Conservation (phyloP, 192 early-diverging fungal species). For the Thamnidium elegans region DNA sequence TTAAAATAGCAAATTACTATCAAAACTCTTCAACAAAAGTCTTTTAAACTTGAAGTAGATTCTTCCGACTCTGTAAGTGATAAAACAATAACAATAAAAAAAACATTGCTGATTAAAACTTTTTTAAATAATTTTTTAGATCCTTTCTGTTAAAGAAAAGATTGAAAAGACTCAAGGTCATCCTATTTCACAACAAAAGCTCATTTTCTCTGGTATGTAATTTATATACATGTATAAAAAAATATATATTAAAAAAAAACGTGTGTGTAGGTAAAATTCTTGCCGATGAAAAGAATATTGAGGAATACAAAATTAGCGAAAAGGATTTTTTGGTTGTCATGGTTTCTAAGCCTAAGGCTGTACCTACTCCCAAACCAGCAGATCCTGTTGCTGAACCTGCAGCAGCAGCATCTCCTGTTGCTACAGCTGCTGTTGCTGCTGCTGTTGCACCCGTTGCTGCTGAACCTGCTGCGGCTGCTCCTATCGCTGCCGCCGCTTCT, state of each 20-base stretch:
- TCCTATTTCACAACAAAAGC: constrained; percentile 71
- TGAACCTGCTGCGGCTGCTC: constrained; percentile 36
- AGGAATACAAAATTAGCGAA: constrained; percentile 75
- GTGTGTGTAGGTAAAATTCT: constrained; percentile 97
- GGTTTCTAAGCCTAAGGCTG: constrained; percentile 68
- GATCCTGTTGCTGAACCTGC: constrained; percentile 10
- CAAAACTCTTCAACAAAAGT: constrained; percentile 90
- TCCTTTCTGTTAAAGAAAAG: constrained; percentile 75
- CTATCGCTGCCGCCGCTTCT: constrained; percentile 34
- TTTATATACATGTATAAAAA: too few relatives aligned
- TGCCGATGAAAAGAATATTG: constrained; percentile 69
- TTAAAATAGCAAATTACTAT: constrained; percentile 77
- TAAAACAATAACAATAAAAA: neutral
- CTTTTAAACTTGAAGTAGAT: constrained; percentile 78
- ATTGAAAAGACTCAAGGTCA: constrained; percentile 72
- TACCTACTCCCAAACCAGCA: constrained; percentile 27
- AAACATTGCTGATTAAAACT: neutral
- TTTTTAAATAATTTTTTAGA: too few relatives aligned
- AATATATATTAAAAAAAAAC: too few relatives aligned
- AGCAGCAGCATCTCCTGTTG: constrained; percentile 38
- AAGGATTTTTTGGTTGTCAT: constrained; percentile 96
- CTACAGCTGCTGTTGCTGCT: constrained; percentile 39
- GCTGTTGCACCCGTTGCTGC: constrained; percentile 39
- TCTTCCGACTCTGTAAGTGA: constrained; percentile 51
- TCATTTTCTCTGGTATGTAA: constrained; percentile 81